Evolutionary conservation across 108 stramenopile species (phyloP).

Genomic region (Cylindrotheca closterium): DNA sequence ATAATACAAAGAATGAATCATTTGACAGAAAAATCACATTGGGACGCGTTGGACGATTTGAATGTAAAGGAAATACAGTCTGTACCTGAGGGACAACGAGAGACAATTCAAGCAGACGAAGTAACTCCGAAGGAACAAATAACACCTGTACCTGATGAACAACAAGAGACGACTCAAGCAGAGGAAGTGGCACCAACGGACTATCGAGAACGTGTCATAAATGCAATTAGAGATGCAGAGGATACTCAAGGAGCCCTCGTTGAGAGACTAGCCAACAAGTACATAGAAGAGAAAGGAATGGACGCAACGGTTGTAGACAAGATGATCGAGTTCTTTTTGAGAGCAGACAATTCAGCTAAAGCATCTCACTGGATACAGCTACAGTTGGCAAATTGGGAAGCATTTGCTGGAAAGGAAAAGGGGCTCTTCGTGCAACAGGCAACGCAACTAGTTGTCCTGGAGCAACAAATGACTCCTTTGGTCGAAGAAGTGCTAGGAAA

Average conservation of each 20-base stretch:
- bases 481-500: not conserved
- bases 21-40: not conserved
- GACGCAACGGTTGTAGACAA: not conserved
- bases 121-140: not conserved
- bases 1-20: conserved; percentile 5
- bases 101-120: not conserved
- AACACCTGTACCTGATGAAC: not conserved
- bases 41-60: too few relatives aligned
- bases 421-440: conserved; percentile 3
- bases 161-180: not conserved
- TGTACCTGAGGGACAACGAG: too few relatives aligned
- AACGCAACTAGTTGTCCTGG: not conserved
- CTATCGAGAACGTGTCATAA: conserved; percentile 14
- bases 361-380: conserved; percentile 25
- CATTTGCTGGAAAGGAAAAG: conserved; percentile 4
- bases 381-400: conserved; percentile 11
- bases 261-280: not conserved
- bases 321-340: conserved; percentile 30
- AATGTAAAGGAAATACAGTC: too few relatives aligned
- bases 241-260: not conserved
- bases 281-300: conserved; percentile 4
- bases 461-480: not conserved
- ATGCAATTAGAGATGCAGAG: conserved; percentile 7
- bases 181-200: conserved; percentile 14
- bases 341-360: conserved; percentile 17